Evolutionary conservation across 1,139 yeast genomes (phyloP).

Genomic region (Pichia inconspicua): DNA sequence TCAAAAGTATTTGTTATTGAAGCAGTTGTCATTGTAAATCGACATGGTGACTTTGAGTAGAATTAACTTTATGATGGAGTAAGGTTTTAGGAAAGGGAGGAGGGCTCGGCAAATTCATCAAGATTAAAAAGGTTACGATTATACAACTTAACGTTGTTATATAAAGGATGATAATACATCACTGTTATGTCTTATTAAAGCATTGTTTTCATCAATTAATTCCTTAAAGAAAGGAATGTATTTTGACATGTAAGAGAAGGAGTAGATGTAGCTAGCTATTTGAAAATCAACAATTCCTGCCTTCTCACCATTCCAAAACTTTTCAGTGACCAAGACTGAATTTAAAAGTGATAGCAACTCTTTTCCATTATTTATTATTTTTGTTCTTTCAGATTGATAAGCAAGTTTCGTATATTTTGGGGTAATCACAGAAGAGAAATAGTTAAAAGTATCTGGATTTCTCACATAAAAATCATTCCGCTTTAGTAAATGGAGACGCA

Average conservation of each 20-base stretch:
- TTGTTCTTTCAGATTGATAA: conserved; percentile 9
- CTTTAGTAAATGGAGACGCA: conserved; percentile 18
- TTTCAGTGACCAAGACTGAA: conserved; percentile 6
- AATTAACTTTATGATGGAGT: no score
- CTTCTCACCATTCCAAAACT: conserved; percentile 3
- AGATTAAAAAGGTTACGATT: no score
- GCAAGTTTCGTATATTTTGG: conserved; percentile 3
- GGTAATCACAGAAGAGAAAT: conserved; percentile 3
- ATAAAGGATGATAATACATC: conserved; percentile 2
- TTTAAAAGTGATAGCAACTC: conserved; percentile 14
- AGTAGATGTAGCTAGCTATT: conserved; percentile 21
- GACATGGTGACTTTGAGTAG: background rate
- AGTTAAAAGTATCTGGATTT: conserved; percentile 17
- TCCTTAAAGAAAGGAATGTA: conserved; percentile 1
- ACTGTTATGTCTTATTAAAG: conserved; percentile 2
- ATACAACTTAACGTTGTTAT: background rate
- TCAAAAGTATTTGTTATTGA: background rate
- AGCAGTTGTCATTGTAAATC: background rate
- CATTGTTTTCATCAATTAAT: conserved; percentile 1
- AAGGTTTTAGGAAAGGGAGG: background rate
- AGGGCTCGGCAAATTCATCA: background rate
- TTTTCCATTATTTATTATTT: conserved; percentile 18
- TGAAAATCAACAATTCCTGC: conserved; percentile 21
- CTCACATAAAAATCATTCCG: conserved; percentile 23
- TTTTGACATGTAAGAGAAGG: conserved; percentile 8